These are phyloP conservation scores for Boletus insuetus DNA, from an alignment of 768 basidiomycete species.

Conservation along the genomic window DNA sequence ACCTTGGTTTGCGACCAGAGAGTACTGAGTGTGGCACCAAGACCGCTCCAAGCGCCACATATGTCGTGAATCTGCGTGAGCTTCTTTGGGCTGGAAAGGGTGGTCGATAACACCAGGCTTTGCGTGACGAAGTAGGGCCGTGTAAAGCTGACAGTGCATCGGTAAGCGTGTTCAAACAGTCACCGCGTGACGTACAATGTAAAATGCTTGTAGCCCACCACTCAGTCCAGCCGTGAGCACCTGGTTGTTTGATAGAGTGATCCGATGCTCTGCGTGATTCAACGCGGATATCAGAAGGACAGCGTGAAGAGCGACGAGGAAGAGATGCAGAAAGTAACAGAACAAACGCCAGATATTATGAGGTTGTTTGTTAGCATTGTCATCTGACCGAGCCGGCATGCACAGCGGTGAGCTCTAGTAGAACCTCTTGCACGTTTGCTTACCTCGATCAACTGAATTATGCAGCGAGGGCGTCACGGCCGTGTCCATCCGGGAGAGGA, in stretches of 20 bases:
- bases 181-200: not conserved
- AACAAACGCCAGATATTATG: not conserved
- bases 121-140: not conserved
- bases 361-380: not conserved
- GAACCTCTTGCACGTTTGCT: not conserved
- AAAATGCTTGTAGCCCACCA: not conserved
- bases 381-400: not conserved
- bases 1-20: not conserved
- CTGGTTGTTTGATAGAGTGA: not conserved
- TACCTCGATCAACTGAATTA: not conserved
- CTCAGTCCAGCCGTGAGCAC: not conserved
- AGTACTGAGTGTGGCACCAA: not conserved
- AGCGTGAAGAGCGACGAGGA: not conserved
- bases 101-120: not conserved
- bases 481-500: not conserved
- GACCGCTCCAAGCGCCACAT: not conserved
- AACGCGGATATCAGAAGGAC: not conserved
- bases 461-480: not conserved
- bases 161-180: not conserved
- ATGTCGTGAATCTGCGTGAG: not conserved
- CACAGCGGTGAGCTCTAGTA: too few relatives aligned
- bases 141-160: not conserved
- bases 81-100: not conserved
- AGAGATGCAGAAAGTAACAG: not conserved
- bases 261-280: not conserved